A percentile compares a stretch with the other conserved stretches of the same genome.
These are phyloP conservation scores for Coemansia sp. DNA, from an alignment of 192 early-diverging fungal genomes.

Conservation along the genomic window DNA sequence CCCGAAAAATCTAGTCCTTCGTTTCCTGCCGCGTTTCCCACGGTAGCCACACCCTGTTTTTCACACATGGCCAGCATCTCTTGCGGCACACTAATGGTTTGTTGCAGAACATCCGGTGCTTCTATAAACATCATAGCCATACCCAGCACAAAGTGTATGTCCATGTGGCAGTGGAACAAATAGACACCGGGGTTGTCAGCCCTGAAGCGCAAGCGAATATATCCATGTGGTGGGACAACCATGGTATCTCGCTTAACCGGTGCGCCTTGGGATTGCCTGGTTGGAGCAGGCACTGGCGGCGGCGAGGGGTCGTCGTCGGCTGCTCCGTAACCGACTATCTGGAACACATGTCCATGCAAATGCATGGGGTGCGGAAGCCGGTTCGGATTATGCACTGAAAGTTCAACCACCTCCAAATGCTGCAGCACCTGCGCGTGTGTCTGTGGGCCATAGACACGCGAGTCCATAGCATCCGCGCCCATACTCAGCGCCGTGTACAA, in stretches of 20 bases:
- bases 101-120: slow-evolving; percentile 58
- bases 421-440: slow-evolving; percentile 56
- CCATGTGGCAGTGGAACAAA: slow-evolving; percentile 77
- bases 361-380: slow-evolving; percentile 69
- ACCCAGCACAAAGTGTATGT: slow-evolving; percentile 58
- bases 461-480: slow-evolving; percentile 51
- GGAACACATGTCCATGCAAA: slow-evolving; percentile 81
- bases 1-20: too few relatives aligned
- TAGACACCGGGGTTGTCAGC: slow-evolving; percentile 78
- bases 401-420: slow-evolving; percentile 60
- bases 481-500: slow-evolving; percentile 61
- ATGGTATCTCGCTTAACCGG: slow-evolving; percentile 69
- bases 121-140: slow-evolving; percentile 66
- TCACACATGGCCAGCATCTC: slow-evolving; percentile 54
- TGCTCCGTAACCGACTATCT: slow-evolving; percentile 57
- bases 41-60: too few relatives aligned
- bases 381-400: slow-evolving; percentile 69
- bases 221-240: slow-evolving; percentile 53
- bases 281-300: background rate
- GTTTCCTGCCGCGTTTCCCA: too few relatives aligned
- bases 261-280: background rate
- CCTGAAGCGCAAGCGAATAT: slow-evolving; percentile 63
- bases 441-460: slow-evolving; percentile 61
- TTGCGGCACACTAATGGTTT: slow-evolving; percentile 41
- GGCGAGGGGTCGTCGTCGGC: slow-evolving; percentile 40